Evolutionary conservation across 2,329 filamentous ascomycete genomes (phyloP), one percentile per base, ranked within the genome.

Genomic region (Biscogniauxia marginata): DNA sequence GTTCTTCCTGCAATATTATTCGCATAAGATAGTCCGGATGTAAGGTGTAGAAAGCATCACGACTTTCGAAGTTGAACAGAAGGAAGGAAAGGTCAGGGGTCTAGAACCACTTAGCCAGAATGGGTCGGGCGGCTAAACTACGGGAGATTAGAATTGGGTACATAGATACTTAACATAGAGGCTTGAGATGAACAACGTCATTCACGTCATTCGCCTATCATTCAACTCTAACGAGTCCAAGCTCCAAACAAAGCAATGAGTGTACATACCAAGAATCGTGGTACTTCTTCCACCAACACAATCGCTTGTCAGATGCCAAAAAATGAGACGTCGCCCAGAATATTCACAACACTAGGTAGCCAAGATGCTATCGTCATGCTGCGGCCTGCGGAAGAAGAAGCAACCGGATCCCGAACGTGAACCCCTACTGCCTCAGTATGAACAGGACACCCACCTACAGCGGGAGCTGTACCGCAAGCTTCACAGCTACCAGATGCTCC

Each of bases 401-500:
- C 57, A 63, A 58, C 75, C 77, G 65, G 79, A 77, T 53, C 81
- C 80, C 56, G 90, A 93, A 69, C 87, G 85, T 52, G 80, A 92
- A 67, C 92, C 92, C 60, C 81, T 96, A 55, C 85, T 96, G 49
- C 90, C 92, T 56, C 87, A 86, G 66, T 95, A 95, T 79, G 80
- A 86, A 66, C 88, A 96, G 72, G 90, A 95, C 67, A 96, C 93
- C 1, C 76, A 80, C 25, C 77, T 93, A 53, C 90, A 96, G 80
- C 81, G 86, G 49, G 80, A 86, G 66, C 81, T 96, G 56, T 90
- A 93, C 68, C 86, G 93, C 73, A 97, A 96, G 79, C 83, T 98
- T 58, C 93, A 96, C 75, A 88, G 88, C 22, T 97, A 96, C 70
- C 91, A 96, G 78, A 96, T 96, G 88, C 71, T 92, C 23, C 84